phyloP scores from a whole-genome alignment of 163 green algal genomes.

The Chlorella variabilis region DNA sequence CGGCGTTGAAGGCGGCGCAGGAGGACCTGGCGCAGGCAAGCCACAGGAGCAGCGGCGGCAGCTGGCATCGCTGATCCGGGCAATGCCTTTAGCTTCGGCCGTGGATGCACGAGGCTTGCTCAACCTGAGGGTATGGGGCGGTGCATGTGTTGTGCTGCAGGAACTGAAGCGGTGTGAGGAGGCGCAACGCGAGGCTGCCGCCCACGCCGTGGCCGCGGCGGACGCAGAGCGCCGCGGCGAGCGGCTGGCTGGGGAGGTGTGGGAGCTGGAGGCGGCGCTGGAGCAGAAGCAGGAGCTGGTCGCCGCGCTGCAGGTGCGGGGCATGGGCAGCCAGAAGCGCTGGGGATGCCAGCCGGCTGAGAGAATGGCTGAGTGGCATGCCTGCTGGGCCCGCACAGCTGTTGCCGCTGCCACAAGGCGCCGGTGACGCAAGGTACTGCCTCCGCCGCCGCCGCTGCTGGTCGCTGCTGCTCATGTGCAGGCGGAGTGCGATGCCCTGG shows the following conservation, averaged over 20 bases:
- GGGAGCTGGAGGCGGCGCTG: constrained; percentile 18
- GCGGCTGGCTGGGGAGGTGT: constrained; percentile 12
- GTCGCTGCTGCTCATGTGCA: neutral
- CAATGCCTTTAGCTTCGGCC: no score
- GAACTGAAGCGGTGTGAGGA: constrained; percentile 18
- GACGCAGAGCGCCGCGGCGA: constrained; percentile 13
- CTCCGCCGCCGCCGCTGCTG: no score
- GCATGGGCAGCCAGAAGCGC: no score
- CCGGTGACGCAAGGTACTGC: no score
- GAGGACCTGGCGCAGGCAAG: neutral
- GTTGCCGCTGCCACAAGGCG: no score
- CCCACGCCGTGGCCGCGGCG: neutral
- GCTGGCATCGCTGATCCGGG: no score
- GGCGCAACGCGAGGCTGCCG: neutral
- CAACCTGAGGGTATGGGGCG: no score
- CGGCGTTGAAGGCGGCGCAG: constrained; percentile 19
- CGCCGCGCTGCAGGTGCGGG: constrained; percentile 21
- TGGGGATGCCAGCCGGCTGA: no score
- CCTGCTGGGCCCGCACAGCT: no score
- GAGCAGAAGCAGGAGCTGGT: constrained; percentile 42
- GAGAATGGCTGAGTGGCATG: no score
- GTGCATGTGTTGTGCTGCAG: constrained; percentile 5
- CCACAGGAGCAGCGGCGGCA: no score
- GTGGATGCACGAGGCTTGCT: no score
- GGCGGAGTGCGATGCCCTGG: constrained; percentile 26